Conservation (phyloP, 768 basidiomycete species). For the Russula sp. region DNA sequence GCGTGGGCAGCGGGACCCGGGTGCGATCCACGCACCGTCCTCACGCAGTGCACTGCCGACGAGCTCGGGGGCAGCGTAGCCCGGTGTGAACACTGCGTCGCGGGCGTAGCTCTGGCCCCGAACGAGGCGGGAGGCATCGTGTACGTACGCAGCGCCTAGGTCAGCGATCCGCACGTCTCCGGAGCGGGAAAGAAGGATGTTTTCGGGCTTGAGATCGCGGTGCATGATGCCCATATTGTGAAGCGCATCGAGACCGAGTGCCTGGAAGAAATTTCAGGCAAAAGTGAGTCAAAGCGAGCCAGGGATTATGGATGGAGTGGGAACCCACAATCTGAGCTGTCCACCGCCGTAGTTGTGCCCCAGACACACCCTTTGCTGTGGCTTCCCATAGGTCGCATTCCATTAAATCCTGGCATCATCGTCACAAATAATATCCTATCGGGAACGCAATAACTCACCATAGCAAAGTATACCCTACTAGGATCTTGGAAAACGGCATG, state of each 20-base stretch:
- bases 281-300: not conserved
- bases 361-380: conserved; percentile 9
- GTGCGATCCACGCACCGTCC: conserved; percentile 15
- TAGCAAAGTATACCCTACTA: conserved; percentile 15
- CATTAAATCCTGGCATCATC: conserved; percentile 18
- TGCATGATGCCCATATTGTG: conserved; percentile 23
- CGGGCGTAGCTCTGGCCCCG: conserved; percentile 15
- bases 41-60: conserved; percentile 9
- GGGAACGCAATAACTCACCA: conserved; percentile 13
- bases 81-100: conserved; percentile 19
- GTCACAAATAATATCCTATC: not conserved
- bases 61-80: conserved; percentile 19
- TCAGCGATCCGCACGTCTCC: conserved; percentile 21
- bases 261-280: not conserved
- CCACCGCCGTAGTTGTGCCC: conserved; percentile 13
- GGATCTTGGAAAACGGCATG: conserved; percentile 20
- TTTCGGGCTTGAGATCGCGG: conserved; percentile 23
- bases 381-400: conserved; percentile 18
- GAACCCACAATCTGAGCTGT: conserved; percentile 20
- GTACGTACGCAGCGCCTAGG: conserved; percentile 19
- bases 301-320: too few species aligned
- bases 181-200: conserved; percentile 19
- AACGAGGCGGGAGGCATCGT: conserved; percentile 14
- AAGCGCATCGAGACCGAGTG: conserved; percentile 18
- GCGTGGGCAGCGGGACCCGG: conserved; percentile 7